A percentile compares a stretch with the other conserved stretches of the same genome.
phyloP scores from a whole-genome alignment of 306 rosid species.

The Albizia julibrissin region DNA sequence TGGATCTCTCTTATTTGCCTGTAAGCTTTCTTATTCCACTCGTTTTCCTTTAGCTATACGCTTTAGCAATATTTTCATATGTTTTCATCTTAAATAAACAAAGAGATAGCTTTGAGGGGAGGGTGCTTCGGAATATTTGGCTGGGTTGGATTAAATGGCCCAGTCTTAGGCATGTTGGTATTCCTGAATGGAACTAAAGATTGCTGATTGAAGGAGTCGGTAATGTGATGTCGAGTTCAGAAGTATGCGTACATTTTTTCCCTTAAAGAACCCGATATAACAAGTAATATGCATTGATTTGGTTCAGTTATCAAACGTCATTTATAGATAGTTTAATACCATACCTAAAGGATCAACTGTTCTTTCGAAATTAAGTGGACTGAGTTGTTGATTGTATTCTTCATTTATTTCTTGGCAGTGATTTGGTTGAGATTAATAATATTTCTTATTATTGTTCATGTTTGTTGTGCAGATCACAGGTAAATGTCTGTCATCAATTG shows the following conservation, averaged over 20 bases:
- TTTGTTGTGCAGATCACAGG: slow-evolving; percentile 71
- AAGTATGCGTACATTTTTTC: not conserved
- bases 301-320: not conserved
- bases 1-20: slow-evolving; percentile 91
- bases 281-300: not conserved
- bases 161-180: not conserved
- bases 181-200: slow-evolving; percentile 5
- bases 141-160: not conserved
- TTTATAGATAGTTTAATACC: not conserved
- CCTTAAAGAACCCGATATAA: not conserved
- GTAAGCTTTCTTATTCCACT: slow-evolving; percentile 40
- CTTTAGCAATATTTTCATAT: not conserved
- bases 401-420: slow-evolving; percentile 4
- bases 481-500: slow-evolving; percentile 75
- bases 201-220: not conserved
- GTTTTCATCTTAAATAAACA: slow-evolving; percentile 11
- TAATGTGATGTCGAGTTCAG: not conserved
- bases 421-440: slow-evolving; percentile 16
- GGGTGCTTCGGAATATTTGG: not conserved
- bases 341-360: not conserved
- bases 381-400: slow-evolving; percentile 22
- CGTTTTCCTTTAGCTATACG: not conserved
- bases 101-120: slow-evolving; percentile 3
- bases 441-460: not conserved
- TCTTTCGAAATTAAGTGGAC: slow-evolving; percentile 11